A percentile compares a stretch with the other conserved stretches of the same genome.
Conservation (phyloP, 2,329 filamentous ascomycete species). For the Trichoderma aggressivum region DNA sequence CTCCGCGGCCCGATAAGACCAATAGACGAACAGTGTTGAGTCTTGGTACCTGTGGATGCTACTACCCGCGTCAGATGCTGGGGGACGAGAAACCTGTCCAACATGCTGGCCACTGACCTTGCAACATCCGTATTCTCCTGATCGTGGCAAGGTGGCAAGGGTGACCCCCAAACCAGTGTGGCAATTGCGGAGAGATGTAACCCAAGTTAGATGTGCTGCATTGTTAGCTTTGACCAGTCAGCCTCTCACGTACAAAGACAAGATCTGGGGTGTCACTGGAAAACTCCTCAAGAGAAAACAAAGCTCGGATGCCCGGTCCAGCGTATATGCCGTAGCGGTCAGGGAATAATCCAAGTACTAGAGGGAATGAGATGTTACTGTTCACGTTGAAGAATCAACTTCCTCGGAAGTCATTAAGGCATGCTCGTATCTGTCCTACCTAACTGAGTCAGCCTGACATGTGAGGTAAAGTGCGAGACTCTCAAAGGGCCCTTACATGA, state of each 20-base stretch:
- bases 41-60: not conserved
- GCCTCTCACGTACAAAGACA: not conserved
- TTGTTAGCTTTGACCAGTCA: not conserved
- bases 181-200: conserved; percentile 6
- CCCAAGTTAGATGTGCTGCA: not conserved
- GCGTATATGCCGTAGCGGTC: not conserved
- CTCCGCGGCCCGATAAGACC: not conserved
- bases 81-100: not conserved
- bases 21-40: not conserved
- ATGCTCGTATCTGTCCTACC: not conserved
- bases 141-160: not conserved
- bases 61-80: not conserved
- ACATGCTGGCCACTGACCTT: not conserved
- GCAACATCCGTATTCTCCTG: not conserved
- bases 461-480: not conserved
- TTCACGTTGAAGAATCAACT: not conserved
- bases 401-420: not conserved
- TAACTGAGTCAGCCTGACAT: not conserved
- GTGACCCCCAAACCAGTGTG: not conserved
- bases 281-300: not conserved
- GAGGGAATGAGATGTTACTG: not conserved
- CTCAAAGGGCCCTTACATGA: not conserved
- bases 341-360: not conserved
- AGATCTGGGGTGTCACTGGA: not conserved
- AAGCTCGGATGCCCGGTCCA: not conserved